A percentile compares a stretch with the other conserved stretches of the same genome.
Conservation (phyloP, 208 protist genomes). For the Trypanosoma cruzi region DNA sequence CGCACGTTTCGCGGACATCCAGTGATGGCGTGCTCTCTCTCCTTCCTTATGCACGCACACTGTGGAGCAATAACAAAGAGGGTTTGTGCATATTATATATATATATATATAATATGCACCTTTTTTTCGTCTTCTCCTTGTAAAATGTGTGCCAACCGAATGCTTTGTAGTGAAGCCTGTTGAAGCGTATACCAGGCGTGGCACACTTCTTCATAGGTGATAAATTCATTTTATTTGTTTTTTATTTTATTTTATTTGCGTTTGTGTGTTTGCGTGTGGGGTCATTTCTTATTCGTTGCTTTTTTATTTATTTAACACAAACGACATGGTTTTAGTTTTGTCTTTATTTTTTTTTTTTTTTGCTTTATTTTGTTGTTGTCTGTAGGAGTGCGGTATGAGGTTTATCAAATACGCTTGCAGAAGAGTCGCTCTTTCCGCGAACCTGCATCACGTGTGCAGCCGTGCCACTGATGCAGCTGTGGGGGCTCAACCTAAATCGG, state of each 20-base stretch:
- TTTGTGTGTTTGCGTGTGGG: background rate
- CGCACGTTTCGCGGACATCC: no score
- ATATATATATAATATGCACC: background rate
- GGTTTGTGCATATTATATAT: background rate
- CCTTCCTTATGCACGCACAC: no score
- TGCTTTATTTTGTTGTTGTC: constrained; percentile 4
- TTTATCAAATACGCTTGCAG: constrained; percentile 4
- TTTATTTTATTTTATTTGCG: background rate
- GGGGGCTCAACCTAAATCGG: no score
- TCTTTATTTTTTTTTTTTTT: constrained; percentile 3
- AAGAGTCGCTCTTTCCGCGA: background rate
- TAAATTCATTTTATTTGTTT: no score
- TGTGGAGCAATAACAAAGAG: background rate
- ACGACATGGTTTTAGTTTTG: background rate
- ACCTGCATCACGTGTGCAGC: no score
- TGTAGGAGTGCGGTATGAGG: constrained; percentile 11
- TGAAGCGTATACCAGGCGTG: no score
- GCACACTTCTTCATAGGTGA: no score
- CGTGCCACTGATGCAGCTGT: background rate
- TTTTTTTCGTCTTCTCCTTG: background rate
- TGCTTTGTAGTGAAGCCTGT: no score
- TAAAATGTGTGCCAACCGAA: background rate
- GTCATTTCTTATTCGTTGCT: no score
- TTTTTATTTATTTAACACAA: background rate
- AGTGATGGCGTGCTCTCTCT: no score